Conservation (phyloP, 805 yeast genomes). For the Metschnikowia proteae region DNA sequence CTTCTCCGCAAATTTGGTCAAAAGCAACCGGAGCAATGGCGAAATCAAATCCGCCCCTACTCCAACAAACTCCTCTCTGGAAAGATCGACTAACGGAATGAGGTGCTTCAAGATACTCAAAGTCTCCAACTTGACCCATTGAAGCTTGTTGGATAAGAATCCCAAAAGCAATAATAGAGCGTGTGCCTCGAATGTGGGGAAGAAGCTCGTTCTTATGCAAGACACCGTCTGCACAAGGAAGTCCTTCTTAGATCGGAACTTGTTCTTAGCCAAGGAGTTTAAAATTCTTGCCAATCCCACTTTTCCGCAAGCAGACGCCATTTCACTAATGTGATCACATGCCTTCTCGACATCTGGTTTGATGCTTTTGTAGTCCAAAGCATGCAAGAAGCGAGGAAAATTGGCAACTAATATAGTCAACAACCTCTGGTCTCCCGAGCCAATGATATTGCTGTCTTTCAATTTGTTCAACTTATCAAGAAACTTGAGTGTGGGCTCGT, state of each 20-base stretch:
- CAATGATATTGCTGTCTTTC: slow-evolving; percentile 72
- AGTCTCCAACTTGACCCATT: slow-evolving; percentile 80
- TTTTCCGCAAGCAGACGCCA: slow-evolving; percentile 58
- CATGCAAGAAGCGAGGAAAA: slow-evolving; percentile 80
- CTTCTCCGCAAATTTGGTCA: slow-evolving; percentile 83
- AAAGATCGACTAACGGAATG: slow-evolving; percentile 74
- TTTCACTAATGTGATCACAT: slow-evolving; percentile 42
- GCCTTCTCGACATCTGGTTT: slow-evolving; percentile 47
- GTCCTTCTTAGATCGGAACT: slow-evolving; percentile 88
- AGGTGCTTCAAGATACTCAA: slow-evolving; percentile 70
- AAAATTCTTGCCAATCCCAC: slow-evolving; percentile 66
- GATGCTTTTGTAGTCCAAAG: slow-evolving; percentile 55
- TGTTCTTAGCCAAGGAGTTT: slow-evolving; percentile 67
- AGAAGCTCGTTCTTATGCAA: slow-evolving; percentile 62
- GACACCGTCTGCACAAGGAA: slow-evolving; percentile 77
- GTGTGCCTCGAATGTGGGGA: slow-evolving; percentile 72
- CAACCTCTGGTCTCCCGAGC: slow-evolving; percentile 64
- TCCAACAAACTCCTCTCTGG: slow-evolving; percentile 74
- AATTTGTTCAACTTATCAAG: slow-evolving; percentile 66
- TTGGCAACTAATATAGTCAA: slow-evolving; percentile 72
- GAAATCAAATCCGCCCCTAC: slow-evolving; percentile 94
- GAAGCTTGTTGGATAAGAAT: slow-evolving; percentile 65
- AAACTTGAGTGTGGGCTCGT: slow-evolving; percentile 70
- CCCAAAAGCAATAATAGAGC: slow-evolving; percentile 75
- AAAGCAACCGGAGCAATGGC: slow-evolving; percentile 72